Evolutionary conservation across 2,329 filamentous ascomycete genomes (phyloP).

Genomic region (Aureobasidium namibiae): DNA sequence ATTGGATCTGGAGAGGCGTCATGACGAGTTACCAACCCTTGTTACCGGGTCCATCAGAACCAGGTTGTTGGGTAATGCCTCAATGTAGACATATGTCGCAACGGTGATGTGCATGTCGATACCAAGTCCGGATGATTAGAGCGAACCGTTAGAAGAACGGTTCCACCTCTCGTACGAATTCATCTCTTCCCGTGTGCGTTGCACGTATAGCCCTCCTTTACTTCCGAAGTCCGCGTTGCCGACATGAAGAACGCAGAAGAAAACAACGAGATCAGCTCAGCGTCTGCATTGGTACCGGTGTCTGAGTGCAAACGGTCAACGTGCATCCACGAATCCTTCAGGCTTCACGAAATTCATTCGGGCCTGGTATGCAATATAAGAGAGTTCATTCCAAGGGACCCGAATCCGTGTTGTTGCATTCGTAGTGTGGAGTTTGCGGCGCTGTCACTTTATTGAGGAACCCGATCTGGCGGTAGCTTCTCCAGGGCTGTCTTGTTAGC

Average conservation of each 20-base stretch:
- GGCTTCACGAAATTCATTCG: not conserved
- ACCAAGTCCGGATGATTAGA: not conserved
- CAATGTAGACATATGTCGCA: slow-evolving; percentile 2
- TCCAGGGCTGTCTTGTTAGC: not conserved
- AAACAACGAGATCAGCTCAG: not conserved
- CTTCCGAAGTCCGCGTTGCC: not conserved
- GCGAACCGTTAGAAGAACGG: not conserved
- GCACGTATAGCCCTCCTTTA: not conserved
- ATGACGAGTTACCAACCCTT: not conserved
- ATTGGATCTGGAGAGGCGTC: not conserved
- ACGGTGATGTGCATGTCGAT: slow-evolving; percentile 3
- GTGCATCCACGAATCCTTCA: slow-evolving; percentile 1
- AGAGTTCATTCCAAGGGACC: not conserved
- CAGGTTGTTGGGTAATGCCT: slow-evolving; percentile 7
- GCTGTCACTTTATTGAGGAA: slow-evolving; percentile 3
- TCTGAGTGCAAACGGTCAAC: slow-evolving; percentile 8
- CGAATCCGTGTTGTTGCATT: not conserved
- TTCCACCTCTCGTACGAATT: not conserved
- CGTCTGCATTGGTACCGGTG: slow-evolving; percentile 8
- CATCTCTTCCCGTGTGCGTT: not conserved
- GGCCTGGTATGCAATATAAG: not conserved
- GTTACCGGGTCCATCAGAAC: not conserved
- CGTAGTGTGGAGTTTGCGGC: not conserved
- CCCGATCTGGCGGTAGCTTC: not conserved
- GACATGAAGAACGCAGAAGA: slow-evolving; percentile 5